phyloP scores from a whole-genome alignment of 2,329 filamentous ascomycete genomes.

The Aureobasidium sp. region DNA sequence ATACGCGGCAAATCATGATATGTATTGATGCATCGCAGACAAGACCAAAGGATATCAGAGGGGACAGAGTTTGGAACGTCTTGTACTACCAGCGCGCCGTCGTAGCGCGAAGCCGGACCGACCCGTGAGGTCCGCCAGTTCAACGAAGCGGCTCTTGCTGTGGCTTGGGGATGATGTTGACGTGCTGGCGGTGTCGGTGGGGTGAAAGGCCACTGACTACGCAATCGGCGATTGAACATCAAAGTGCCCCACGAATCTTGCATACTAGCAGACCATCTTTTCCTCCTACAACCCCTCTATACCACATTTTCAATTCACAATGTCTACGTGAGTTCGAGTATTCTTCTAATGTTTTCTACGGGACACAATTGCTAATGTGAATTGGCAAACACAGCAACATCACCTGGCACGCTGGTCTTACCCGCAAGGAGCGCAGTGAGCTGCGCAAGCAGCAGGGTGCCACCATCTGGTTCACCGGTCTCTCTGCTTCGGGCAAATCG shows the following conservation, averaged over 20 bases:
- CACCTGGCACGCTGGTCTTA: slow-evolving; percentile 80
- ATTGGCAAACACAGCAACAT: slow-evolving; percentile 59
- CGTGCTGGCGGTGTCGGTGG: slow-evolving; percentile 11
- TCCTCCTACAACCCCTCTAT: not conserved
- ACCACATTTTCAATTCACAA: not conserved
- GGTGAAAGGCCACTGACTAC: not conserved
- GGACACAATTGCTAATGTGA: not conserved
- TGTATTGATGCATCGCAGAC: no score
- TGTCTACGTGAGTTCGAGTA: not conserved
- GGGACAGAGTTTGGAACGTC: no score
- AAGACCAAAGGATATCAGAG: no score
- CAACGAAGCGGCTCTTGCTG: not conserved
- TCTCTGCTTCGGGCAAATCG: slow-evolving; percentile 93
- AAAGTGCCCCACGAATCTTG: not conserved
- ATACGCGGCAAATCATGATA: no score
- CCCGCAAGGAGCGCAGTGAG: slow-evolving; percentile 66
- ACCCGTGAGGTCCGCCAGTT: not conserved
- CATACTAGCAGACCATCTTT: not conserved
- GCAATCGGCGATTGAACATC: not conserved
- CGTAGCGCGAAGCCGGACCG: not conserved
- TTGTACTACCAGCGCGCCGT: no score
- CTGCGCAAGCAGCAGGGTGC: slow-evolving; percentile 79
- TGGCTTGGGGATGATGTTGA: slow-evolving; percentile 4
- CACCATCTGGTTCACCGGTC: slow-evolving; percentile 96
- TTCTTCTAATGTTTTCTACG: not conserved